Evolutionary conservation across 108 stramenopile genomes (phyloP).

Genomic region (Cylindrotheca closterium): DNA sequence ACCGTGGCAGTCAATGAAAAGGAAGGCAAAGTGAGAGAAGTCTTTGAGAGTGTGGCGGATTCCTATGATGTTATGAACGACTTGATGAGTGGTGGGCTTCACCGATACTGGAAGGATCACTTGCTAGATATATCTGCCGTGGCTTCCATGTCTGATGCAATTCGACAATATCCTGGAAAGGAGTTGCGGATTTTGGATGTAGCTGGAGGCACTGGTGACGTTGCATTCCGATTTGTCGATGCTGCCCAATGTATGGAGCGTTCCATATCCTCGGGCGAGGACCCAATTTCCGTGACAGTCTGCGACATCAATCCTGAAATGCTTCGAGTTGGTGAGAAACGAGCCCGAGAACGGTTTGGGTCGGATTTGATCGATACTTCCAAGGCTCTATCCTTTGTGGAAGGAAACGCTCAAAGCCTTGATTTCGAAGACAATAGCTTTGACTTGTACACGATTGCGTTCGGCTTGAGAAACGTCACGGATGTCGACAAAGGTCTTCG

Average conservation of each 20-base stretch:
- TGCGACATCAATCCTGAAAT: conserved; percentile 98
- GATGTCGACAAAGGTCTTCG: conserved; percentile 84
- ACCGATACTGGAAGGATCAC: conserved; percentile 97
- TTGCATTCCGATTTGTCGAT: conserved; percentile 93
- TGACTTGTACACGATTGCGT: conserved; percentile 97
- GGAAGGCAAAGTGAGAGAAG: conserved; percentile 72
- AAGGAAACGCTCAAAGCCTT: conserved; percentile 95
- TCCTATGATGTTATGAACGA: conserved; percentile 99
- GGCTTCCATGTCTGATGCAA: conserved; percentile 53
- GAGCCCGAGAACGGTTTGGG: conserved; percentile 64
- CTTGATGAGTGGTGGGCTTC: conserved; percentile 93
- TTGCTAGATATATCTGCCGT: conserved; percentile 76
- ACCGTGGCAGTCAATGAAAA: conserved; percentile 68
- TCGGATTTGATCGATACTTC: conserved; percentile 46
- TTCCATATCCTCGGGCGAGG: conserved; percentile 36
- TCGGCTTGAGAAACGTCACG: conserved; percentile 98
- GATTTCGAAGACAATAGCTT: conserved; percentile 89
- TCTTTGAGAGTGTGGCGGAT: conserved; percentile 89
- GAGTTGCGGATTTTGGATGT: conserved; percentile 42
- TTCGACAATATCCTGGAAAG: conserved; percentile 31
- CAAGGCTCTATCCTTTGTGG: conserved; percentile 58
- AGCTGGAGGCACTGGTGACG: conserved; percentile 98
- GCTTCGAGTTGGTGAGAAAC: conserved; percentile 87
- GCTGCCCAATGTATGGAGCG: conserved; percentile 68
- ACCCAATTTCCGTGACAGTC: conserved; percentile 86